phyloP scores from a whole-genome alignment of 345 rosid species.

The Acer campestre region DNA sequence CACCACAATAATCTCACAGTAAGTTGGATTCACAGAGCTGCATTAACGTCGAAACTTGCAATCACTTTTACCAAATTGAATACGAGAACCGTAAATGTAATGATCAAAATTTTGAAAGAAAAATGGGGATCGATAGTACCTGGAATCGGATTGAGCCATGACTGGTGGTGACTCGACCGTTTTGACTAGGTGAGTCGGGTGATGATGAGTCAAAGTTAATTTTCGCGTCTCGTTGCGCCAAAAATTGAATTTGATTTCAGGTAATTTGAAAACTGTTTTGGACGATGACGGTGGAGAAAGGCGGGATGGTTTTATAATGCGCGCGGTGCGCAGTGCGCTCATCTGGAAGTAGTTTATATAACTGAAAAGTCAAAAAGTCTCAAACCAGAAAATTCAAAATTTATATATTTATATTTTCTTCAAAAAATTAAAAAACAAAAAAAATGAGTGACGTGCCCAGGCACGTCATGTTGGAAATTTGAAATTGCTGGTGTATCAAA shows the following conservation, averaged over 20 bases:
- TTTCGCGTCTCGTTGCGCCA: neutral
- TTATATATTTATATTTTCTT: no score
- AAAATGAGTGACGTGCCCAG: no score
- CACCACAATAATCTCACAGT: slow-evolving; percentile 68
- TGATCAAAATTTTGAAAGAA: neutral
- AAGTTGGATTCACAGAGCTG: slow-evolving; percentile 36
- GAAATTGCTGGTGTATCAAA: no score
- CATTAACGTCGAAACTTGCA: neutral
- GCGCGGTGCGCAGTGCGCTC: slow-evolving; percentile 13
- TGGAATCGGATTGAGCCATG: slow-evolving; percentile 16
- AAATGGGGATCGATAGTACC: slow-evolving; percentile 20
- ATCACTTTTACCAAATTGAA: neutral
- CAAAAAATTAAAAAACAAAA: no score
- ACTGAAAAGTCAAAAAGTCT: no score
- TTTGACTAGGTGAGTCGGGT: slow-evolving; percentile 22
- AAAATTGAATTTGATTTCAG: slow-evolving; percentile 5
- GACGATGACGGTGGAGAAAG: neutral
- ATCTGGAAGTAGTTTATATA: neutral
- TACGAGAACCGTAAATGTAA: neutral
- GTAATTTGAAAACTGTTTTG: neutral
- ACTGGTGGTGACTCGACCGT: slow-evolving; percentile 11
- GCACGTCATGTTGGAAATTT: no score
- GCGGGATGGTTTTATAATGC: slow-evolving; percentile 1
- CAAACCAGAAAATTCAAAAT: no score
- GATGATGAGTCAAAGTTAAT: slow-evolving; percentile 17